Evolutionary conservation across 192 early-diverging fungal species (phyloP).

Genomic region (Podila epigama): DNA sequence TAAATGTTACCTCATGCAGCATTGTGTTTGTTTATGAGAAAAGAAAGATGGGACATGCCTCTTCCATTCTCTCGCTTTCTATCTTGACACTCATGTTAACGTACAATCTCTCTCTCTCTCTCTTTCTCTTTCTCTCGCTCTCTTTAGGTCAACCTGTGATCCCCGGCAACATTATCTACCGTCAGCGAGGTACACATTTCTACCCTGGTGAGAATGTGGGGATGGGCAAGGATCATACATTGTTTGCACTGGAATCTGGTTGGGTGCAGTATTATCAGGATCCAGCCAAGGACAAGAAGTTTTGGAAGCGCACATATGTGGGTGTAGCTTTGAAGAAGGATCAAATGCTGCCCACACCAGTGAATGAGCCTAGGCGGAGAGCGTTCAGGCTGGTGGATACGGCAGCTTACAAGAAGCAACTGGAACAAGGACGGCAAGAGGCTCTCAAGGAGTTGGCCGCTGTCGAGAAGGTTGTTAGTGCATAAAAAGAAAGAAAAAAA

Average conservation of each 20-base stretch:
- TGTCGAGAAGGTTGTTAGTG: slow-evolving; percentile 39
- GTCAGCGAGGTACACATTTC: slow-evolving; percentile 82
- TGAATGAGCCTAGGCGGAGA: slow-evolving; percentile 69
- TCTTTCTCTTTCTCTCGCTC: not conserved
- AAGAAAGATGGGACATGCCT: no score
- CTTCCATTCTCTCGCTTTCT: not conserved
- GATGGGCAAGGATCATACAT: slow-evolving; percentile 81
- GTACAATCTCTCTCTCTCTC: not conserved
- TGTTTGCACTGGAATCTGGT: slow-evolving; percentile 75
- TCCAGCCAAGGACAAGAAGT: slow-evolving; percentile 62
- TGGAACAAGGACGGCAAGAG: slow-evolving; percentile 38
- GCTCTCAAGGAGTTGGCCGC: slow-evolving; percentile 31
- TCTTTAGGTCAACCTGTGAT: slow-evolving; percentile 68
- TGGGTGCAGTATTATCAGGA: slow-evolving; percentile 80
- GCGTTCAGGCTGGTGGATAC: slow-evolving; percentile 74
- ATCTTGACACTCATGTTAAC: not conserved
- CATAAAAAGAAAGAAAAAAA: slow-evolving; percentile 13
- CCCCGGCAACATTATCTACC: slow-evolving; percentile 81
- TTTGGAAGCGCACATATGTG: slow-evolving; percentile 66
- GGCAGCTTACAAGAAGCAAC: slow-evolving; percentile 33
- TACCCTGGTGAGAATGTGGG: slow-evolving; percentile 82
- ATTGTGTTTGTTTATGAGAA: not conserved
- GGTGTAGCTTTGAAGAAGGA: slow-evolving; percentile 70
- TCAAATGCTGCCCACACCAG: slow-evolving; percentile 66
- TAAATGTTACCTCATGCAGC: slow-evolving; percentile 4